Evolutionary conservation across 306 rosid species (phyloP), one percentile per base, ranked within the genome.

Genomic region (Dalbergia cultrata): DNA sequence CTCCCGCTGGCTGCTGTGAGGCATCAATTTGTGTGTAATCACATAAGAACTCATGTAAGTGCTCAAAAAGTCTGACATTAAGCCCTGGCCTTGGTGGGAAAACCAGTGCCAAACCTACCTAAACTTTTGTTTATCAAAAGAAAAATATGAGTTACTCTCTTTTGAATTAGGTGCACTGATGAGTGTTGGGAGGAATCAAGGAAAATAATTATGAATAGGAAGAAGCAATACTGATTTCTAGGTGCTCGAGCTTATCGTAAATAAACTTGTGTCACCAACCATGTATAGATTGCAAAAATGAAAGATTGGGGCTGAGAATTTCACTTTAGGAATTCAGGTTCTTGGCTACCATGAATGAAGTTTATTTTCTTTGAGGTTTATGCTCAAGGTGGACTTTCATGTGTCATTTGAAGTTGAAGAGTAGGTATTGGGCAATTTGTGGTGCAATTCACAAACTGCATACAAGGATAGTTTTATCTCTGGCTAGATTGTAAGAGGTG

Each of bases 151-250:
- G 31, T 26, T 26, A 26, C 31, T 26, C 11, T 74, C n/a, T 44
- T 71, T 71, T 1, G 21, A 67, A 44, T 63, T 16, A 52, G 62
- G 45, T 44, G 50, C 8, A 44, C 9, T 44, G 49, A 64, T 16
- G 45, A 13, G 35, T 33, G 21, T 76, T 50, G 19, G 5, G 63
- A 18, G 13, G 64, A 26, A 26, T 26, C 3, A 26, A 26, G 64
- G 50, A 66, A 77, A n/a, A 18, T 37, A 72, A 17, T 50, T 18
- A 19, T 49, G 72, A 33, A 64, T 62, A 43, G 50, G 80, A 35
- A 67, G 19, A 75, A 64, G 63, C 22, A 12, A 50, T 76, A n/a
- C 62, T 34, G 43, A 44, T 33, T 33, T 53, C 63, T 76, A 12
- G 49, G 19, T 11, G 33, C 22, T 76, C 49, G 47, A 76, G 43